Conservation (phyloP, 2,329 filamentous ascomycete genomes). For the Albophoma yamanashiensis region DNA sequence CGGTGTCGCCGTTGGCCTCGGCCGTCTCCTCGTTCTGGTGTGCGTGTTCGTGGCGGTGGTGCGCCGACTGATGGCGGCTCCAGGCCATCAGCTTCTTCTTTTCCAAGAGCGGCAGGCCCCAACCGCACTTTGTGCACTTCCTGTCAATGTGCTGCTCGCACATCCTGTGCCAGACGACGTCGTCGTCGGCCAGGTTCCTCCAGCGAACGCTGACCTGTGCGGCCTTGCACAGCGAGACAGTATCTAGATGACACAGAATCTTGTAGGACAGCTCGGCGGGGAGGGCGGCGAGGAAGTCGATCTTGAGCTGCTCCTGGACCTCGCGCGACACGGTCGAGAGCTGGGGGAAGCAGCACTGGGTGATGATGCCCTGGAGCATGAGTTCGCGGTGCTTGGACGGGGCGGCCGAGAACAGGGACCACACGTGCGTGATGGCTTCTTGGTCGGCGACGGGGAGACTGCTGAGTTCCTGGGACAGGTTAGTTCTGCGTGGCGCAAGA, state of each 20-base stretch:
- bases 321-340: constrained; percentile 85
- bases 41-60: constrained; percentile 6
- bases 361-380: constrained; percentile 92
- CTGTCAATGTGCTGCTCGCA: constrained; percentile 94
- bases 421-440: constrained; percentile 92
- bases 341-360: constrained; percentile 96
- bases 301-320: constrained; percentile 90
- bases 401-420: constrained; percentile 94
- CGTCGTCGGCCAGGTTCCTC: constrained; percentile 86
- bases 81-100: constrained; percentile 79
- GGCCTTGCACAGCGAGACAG: constrained; percentile 87
- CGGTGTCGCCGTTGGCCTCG: constrained; percentile 11
- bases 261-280: constrained; percentile 88
- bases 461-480: constrained; percentile 57
- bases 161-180: constrained; percentile 95
- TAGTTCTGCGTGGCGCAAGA: not conserved
- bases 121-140: constrained; percentile 91
- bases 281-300: constrained; percentile 86
- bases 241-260: constrained; percentile 87
- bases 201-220: constrained; percentile 87
- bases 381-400: constrained; percentile 88
- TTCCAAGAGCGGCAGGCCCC: constrained; percentile 84
- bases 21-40: constrained; percentile 9
- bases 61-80: constrained; percentile 58
- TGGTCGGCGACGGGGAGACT: constrained; percentile 75